phyloP scores from a whole-genome alignment of 768 basidiomycete genomes.

The Xerocomellus chrysenteron region DNA sequence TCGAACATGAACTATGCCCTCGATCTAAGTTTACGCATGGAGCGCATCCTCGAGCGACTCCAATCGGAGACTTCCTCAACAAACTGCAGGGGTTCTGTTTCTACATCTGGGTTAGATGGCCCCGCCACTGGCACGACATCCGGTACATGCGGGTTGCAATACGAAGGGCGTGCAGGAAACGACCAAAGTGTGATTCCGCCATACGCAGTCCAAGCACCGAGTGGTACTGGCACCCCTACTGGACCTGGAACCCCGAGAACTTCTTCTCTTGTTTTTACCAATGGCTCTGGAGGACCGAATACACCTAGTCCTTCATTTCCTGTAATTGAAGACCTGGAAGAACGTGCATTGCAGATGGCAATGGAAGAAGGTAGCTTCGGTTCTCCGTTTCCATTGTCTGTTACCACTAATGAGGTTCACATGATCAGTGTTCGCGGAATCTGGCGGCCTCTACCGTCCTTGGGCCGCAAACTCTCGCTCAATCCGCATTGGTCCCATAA shows the following conservation, averaged over 20 bases:
- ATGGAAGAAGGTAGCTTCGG: constrained; percentile 47
- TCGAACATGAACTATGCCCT: constrained; percentile 87
- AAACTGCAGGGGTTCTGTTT: constrained; percentile 22
- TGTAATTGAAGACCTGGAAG: constrained; percentile 42
- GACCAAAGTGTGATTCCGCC: constrained; percentile 42
- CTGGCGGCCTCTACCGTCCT: constrained; percentile 57
- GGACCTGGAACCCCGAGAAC: constrained; percentile 27
- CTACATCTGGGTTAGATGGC: constrained; percentile 22
- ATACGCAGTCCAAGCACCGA: constrained; percentile 7
- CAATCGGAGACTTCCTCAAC: constrained; percentile 28
- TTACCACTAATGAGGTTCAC: constrained; percentile 40
- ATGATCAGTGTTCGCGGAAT: constrained; percentile 49
- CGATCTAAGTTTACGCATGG: constrained; percentile 40
- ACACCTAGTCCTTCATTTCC: constrained; percentile 12
- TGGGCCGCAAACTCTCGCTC: constrained; percentile 77
- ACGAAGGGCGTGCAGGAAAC: constrained; percentile 63
- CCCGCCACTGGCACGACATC: constrained; percentile 30
- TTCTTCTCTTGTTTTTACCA: constrained; percentile 8
- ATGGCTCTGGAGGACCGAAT: constrained; percentile 5
- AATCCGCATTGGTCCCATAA: constrained; percentile 71
- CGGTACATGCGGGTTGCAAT: constrained; percentile 60
- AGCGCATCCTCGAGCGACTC: constrained; percentile 30
- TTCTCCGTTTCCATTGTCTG: constrained; percentile 32
- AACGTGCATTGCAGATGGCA: constrained; percentile 48
- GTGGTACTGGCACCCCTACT: constrained; percentile 27